Evolutionary conservation across 352 stramenopile genomes (phyloP), one percentile per base, ranked within the genome.

Genomic region (Phytophthora sp.): DNA sequence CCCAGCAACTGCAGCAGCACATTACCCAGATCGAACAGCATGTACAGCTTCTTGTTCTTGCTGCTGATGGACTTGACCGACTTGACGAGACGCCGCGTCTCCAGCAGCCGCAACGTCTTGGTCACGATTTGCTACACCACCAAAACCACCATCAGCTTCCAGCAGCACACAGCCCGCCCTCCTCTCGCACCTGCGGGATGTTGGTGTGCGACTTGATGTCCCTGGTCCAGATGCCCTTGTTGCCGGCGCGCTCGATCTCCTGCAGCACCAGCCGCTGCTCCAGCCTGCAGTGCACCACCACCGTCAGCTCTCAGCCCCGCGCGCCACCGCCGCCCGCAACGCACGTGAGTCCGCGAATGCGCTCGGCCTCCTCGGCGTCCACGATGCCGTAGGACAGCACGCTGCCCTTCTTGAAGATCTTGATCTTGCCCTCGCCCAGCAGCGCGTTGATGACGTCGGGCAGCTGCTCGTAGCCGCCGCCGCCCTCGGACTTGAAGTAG

Each of bases 11-110:
- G 35, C 2, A 48, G 42, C 18, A 31, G 43, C 5, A 21, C 52
- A 42, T 56, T 74, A 96, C 87, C 87, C 44, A 98, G 77, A 52
- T 98, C 92, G 62, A 92, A 98, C 3, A 98, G 82, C 94, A 99
- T 99, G 79, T 99, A 99, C 1, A 99, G 78, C 72, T 99, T 99
- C 81, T 99, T 99, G 59, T 97, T 98, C 81, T 99, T 99, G 82
- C 96, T 98, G 41, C 92, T 98, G 37, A 99, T 98, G 8, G 95
- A 98, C 74, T 99, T 99, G 74, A 99, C 96, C 49, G 96, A 96
- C 84, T 99, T 99, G 79, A 99, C 97, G 5, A 99, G 79, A 64
- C 92, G 87, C 10, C 97, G 90, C 51, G 87, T 92, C 74, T 99
- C 97, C 23, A 99, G 74, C 66, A 97, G 76, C 66, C 99, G 98